Base-by-base conservation (phyloP, 192 early-diverging fungal species). In the Chytriomyces hyalinus region DNA sequence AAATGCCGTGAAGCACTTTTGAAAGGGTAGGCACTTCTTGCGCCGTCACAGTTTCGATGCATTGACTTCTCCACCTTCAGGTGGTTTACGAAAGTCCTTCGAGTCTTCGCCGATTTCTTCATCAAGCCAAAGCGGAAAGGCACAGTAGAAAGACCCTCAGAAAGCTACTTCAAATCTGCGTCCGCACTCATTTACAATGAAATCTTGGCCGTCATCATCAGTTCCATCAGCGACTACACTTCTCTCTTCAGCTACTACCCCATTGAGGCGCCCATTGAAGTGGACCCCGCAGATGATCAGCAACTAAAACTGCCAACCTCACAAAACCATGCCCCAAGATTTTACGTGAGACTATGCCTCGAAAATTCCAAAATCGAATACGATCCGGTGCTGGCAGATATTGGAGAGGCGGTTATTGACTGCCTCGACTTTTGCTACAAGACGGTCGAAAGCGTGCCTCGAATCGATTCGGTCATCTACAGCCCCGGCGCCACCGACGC, bases 341-440 rank as follows among this genome's bases (percentile, higher is more conserved):
- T 87, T 62, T 68, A 81, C 20, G 83, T 87, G 3, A 81, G 81
- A 11, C 78, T 88, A 11, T 81, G 83, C 76, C 74, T 87, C 8
- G 86, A 83, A 69, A 53, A 50, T 10, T 53, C 36, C 28, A 69
- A 82, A 20, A 81, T 90, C 65, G 85, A 84, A 67, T 90, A 83
- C 67, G 89, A 90, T 36, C 89, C 89, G 47, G 77, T 84, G 15
- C 65, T 89, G 0, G 66, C 67, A 6, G 89, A 90, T 45, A 85
- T 90, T 59, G 78, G 80, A 4, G 85, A 85, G 50, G 80, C 83
- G 4, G 63, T 89, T 4, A 49, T 87, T 53, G 86, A 89, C 49
- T 81, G 84, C 11, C 66, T 90, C 11, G 72, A 75, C 17, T 86
- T 84, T 51, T 75, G 87, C 45, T 73, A 83, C 45, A 80, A 75